Conservation (phyloP, 2,329 filamentous ascomycete species). For the Coniochaeta sp. region DNA sequence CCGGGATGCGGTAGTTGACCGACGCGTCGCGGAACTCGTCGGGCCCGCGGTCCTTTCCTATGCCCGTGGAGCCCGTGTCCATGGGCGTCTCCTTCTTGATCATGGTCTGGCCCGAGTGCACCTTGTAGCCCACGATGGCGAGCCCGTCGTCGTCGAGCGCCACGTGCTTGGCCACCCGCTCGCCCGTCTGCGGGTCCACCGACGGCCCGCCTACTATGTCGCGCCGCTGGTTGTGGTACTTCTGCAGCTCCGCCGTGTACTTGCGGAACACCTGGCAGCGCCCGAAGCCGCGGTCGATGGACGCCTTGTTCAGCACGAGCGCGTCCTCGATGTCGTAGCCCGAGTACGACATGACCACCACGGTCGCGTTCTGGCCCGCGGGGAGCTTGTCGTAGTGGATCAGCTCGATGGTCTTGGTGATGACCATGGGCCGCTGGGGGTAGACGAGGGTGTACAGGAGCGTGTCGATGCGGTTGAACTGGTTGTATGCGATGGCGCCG, state of each 20-base stretch:
- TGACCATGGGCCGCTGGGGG: slow-evolving; percentile 95
- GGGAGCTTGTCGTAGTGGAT: slow-evolving; percentile 97
- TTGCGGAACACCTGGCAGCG: slow-evolving; percentile 98
- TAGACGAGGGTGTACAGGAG: slow-evolving; percentile 96
- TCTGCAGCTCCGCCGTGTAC: slow-evolving; percentile 77
- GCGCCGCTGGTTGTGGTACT: slow-evolving; percentile 73
- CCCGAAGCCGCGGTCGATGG: slow-evolving; percentile 89
- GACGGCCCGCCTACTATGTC: slow-evolving; percentile 59
- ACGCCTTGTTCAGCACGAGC: slow-evolving; percentile 92
- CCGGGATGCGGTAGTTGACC: slow-evolving; percentile 73
- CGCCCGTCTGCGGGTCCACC: slow-evolving; percentile 53
- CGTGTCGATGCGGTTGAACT: slow-evolving; percentile 94
- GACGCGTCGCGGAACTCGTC: slow-evolving; percentile 61
- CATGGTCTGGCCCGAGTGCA: slow-evolving; percentile 76
- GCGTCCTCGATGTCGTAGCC: slow-evolving; percentile 99
- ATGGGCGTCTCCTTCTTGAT: slow-evolving; percentile 83
- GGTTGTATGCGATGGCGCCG: slow-evolving; percentile 95
- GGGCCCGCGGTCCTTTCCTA: slow-evolving; percentile 58
- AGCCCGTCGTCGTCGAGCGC: slow-evolving; percentile 81
- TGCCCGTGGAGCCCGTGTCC: slow-evolving; percentile 66
- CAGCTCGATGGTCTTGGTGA: slow-evolving; percentile 91
- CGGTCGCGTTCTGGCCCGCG: slow-evolving; percentile 92
- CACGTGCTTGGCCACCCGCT: slow-evolving; percentile 59
- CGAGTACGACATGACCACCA: slow-evolving; percentile 98
- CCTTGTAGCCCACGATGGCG: slow-evolving; percentile 74